A percentile compares a stretch with the other conserved stretches of the same genome.
phyloP scores from a whole-genome alignment of 2,329 filamentous ascomycete species.

The Sclerotiophoma versabilis region DNA sequence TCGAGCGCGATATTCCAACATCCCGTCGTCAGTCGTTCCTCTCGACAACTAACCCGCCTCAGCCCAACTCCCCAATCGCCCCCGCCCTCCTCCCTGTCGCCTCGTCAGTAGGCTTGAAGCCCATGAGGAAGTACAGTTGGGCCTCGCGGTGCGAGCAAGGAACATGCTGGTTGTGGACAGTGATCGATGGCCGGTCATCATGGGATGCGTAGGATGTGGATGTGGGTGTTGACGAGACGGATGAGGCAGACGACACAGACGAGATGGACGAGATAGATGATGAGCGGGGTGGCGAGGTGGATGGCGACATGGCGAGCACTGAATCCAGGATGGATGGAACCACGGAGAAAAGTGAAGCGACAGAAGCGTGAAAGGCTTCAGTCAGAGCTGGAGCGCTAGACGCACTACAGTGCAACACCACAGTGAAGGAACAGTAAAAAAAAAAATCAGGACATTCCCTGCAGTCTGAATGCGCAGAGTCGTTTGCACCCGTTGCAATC shows the following conservation, averaged over 20 bases:
- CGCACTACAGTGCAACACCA: too few species aligned
- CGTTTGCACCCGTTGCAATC: too few species aligned
- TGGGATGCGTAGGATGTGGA: neutral
- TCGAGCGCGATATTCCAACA: too few species aligned
- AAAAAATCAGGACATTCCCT: too few species aligned
- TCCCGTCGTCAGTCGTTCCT: too few species aligned
- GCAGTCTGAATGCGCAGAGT: too few species aligned
- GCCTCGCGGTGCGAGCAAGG: slow-evolving; percentile 28
- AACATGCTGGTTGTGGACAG: slow-evolving; percentile 13
- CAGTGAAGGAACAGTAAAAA: too few species aligned
- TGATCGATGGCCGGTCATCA: slow-evolving; percentile 13
- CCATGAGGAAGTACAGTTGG: slow-evolving; percentile 36
- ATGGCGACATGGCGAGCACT: neutral
- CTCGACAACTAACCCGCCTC: neutral
- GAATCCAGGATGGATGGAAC: neutral
- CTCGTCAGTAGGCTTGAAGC: slow-evolving; percentile 21
- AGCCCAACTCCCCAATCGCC: neutral
- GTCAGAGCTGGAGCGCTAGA: too few species aligned
- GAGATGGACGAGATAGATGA: slow-evolving; percentile 8
- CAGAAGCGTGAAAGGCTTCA: too few species aligned
- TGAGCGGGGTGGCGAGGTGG: neutral
- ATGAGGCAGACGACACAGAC: slow-evolving; percentile 1
- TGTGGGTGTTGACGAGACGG: neutral
- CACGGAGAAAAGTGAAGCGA: too few species aligned
- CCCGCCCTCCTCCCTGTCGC: neutral